Base-by-base conservation (phyloP, 306 rosid genomes). In the Ceratonia siliqua region DNA sequence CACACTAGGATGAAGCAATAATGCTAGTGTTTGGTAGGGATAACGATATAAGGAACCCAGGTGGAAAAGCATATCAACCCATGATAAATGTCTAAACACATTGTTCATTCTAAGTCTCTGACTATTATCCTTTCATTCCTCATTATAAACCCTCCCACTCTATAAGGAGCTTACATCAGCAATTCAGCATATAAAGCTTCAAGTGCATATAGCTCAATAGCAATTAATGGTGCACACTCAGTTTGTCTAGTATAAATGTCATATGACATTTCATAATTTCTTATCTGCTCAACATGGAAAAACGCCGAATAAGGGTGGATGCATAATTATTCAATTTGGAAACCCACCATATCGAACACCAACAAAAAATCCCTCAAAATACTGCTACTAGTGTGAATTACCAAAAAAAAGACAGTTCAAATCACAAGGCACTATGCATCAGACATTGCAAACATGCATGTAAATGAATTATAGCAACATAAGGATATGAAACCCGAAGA, bases 151-250 rank as follows among this genome's bases (percentile, higher is more conserved):
- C 35, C 35, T 50, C 5, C 56, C 57, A 33, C 55, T 46, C 55
- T 8, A 50, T 11, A 62, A 75, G 43, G 65, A 71, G 48, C 64
- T 24, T 13, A 68, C 72, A n/a, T n/a, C n/a, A n/a, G n/a, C n/a
- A n/a, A n/a, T 49, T 43, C 18, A 35, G 27, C 15, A 2, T 17
- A 28, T n/a, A 41, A 59, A 57, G 8, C 24, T 68, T 53, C 32
- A 75, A 39, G 32, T 6, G 39, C 13, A 39, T 59, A 45, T n/a
- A 59, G 30, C 61, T 8, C 8, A 2, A 39, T 52, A 27, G 49
- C 48, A 46, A 27, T 24, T 15, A 22, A 72, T 52, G 30, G 52
- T 35, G 21, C 53, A 70, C 15, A 73, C 57, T 49, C 14, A 11
- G 33, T 18, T 56, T 20, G 45, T 46, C 45, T 43, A 0, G 12